Conservation (phyloP, 2,329 filamentous ascomycete species). For the Coniochaeta prunicola region DNA sequence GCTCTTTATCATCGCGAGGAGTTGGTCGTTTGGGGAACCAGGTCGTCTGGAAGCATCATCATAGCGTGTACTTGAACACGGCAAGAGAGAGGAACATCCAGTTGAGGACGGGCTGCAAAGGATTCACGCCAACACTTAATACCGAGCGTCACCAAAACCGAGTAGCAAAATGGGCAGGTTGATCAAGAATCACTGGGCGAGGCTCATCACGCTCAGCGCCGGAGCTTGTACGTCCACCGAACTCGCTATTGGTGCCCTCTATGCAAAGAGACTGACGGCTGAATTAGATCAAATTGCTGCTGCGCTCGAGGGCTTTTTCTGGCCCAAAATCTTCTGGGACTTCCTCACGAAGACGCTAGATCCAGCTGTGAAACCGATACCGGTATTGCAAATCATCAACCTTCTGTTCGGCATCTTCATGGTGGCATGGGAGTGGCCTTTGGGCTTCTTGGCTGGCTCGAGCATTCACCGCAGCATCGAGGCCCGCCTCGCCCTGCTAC, state of each 20-base stretch:
- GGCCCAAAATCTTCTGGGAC: constrained; percentile 99
- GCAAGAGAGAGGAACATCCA: constrained; percentile 11
- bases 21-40: background rate
- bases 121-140: constrained; percentile 2
- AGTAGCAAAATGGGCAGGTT: constrained; percentile 72
- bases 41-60: background rate
- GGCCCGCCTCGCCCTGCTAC: constrained; percentile 73
- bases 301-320: constrained; percentile 84
- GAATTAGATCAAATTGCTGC: constrained; percentile 74
- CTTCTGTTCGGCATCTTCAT: constrained; percentile 71
- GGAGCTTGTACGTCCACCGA: constrained; percentile 54
- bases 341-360: constrained; percentile 90
- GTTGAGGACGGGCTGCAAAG: constrained; percentile 3
- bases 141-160: constrained; percentile 3
- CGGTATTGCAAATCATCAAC: constrained; percentile 84
- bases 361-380: constrained; percentile 76
- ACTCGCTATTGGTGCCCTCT: background rate
- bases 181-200: constrained; percentile 99
- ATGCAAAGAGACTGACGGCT: background rate
- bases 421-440: constrained; percentile 86
- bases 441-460: constrained; percentile 69
- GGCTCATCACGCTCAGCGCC: constrained; percentile 84
- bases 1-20: constrained; percentile 1
- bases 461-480: constrained; percentile 82
- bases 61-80: constrained; percentile 7